phyloP scores from a whole-genome alignment of 202 grass and related monocot species.

The Panicum virgatum region DNA sequence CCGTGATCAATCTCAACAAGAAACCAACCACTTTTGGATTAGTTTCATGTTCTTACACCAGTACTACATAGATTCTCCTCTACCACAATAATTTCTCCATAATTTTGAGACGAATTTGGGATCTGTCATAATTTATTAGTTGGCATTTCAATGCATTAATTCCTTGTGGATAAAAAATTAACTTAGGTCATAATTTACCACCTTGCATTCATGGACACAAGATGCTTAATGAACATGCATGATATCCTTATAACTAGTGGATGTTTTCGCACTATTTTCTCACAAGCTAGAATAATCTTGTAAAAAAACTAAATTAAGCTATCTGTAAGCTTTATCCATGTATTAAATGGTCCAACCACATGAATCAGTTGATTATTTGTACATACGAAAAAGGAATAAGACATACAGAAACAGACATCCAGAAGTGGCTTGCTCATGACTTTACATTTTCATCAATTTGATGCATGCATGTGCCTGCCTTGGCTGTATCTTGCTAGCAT shows the following conservation, averaged over 20 bases:
- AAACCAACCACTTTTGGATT: not conserved
- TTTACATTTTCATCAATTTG: conserved; percentile 37
- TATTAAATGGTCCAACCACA: not conserved
- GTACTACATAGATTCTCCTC: not conserved
- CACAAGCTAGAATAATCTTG: too few species aligned
- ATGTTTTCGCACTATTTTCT: not conserved
- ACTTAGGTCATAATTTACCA: too few species aligned
- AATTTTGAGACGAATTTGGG: not conserved
- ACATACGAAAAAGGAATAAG: conserved; percentile 4
- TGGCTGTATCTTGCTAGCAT: conserved; percentile 36
- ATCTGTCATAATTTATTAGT: not conserved
- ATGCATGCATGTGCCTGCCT: not conserved
- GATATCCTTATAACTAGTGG: not conserved
- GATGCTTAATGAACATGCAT: not conserved
- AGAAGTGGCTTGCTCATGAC: conserved; percentile 6
- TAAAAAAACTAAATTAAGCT: too few species aligned
- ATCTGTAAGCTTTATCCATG: not conserved
- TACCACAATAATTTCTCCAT: too few species aligned
- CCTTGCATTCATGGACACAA: not conserved
- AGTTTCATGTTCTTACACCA: not conserved
- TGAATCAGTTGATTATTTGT: not conserved
- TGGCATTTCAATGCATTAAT: not conserved
- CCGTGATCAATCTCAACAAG: not conserved
- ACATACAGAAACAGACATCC: conserved; percentile 45
- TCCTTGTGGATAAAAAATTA: not conserved